Base-by-base conservation (phyloP, 2,329 filamentous ascomycete species). In the Claviceps citrina region DNA sequence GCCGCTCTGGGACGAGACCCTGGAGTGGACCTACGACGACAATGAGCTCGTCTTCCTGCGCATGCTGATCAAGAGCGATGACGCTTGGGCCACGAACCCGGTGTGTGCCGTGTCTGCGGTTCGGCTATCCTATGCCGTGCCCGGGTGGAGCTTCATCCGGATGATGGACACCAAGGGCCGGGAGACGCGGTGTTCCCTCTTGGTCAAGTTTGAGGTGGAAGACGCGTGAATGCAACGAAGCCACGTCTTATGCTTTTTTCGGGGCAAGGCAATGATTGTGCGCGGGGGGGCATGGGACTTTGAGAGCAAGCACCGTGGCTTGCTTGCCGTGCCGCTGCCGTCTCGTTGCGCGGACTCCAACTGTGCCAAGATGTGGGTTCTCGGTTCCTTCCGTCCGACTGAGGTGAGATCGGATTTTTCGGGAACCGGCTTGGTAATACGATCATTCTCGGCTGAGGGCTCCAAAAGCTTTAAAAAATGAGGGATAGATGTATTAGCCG, bases 21-120 rank as follows among this genome's bases (percentile, higher is more conserved):
- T 82, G 7, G 74, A 78, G 50, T 82, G 78, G 78, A 72, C 77
- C 44, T 81, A 72, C 48, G 71, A 78, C 5, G 76, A 80, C 41
- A 78, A 74, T 47, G 77, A 81, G 52, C 51, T 82, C 36, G 68
- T 70, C 0, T 82, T 82, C 48, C 46, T 82, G 47, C 64, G 78
- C 0, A 64, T 82, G 43, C 59, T 81, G 31, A 66, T 82, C 57
- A 82, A 82, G 63, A 76, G 70, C 46, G 77, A 81, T 43, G 73
- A 78, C 43, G 67, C 66, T 45, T 81, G 74, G 54, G 60, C 72
- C 0, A 60, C 60, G 33, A 82, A 82, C 47, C 75, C 76, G 0
- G 69, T 76, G 39, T 68, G 79, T 45, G 71, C 70, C 0, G 74
- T 78, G 2, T 64, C 70, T 0, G 71, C 76, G 0, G 66, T 81